Evolutionary conservation across 2,329 filamentous ascomycete genomes (phyloP).

Genomic region (Onygenales sp.): DNA sequence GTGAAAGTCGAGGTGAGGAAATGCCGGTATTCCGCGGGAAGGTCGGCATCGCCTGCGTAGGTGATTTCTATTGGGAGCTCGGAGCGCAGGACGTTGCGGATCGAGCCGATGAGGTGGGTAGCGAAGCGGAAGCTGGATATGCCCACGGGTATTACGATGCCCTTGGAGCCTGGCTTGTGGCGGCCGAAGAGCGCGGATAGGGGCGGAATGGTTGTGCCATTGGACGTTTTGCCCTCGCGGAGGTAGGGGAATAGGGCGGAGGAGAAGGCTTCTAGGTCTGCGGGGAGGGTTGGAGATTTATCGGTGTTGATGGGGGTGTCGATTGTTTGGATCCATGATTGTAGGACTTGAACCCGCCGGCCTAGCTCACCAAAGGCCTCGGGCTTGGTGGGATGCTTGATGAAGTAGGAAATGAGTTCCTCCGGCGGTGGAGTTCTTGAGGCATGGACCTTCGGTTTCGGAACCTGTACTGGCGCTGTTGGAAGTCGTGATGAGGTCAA

Average conservation of each 20-base stretch:
- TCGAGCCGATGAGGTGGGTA: slow-evolving; percentile 10
- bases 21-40: slow-evolving; percentile 4
- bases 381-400: neutral
- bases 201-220: neutral
- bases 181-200: neutral
- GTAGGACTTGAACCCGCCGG: slow-evolving; percentile 1
- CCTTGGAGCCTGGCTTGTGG: neutral
- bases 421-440: neutral
- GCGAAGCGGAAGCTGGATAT: slow-evolving; percentile 8
- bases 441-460: neutral
- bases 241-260: no score
- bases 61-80: slow-evolving; percentile 15
- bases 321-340: neutral
- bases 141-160: slow-evolving; percentile 10
- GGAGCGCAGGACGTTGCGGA: slow-evolving; percentile 11
- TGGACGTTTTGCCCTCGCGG: neutral
- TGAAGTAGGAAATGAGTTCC: neutral
- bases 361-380: slow-evolving; percentile 2
- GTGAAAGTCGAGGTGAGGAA: slow-evolving; percentile 2
- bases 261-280: no score
- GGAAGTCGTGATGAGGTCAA: no score
- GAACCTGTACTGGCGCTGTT: no score
- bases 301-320: neutral
- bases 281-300: no score
- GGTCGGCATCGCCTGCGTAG: slow-evolving; percentile 13